Percentiles rank a stretch among this genome's conserved stretches.
phyloP scores from a whole-genome alignment of 2,329 filamentous ascomycete species.

The Bretziella fagacearum region DNA sequence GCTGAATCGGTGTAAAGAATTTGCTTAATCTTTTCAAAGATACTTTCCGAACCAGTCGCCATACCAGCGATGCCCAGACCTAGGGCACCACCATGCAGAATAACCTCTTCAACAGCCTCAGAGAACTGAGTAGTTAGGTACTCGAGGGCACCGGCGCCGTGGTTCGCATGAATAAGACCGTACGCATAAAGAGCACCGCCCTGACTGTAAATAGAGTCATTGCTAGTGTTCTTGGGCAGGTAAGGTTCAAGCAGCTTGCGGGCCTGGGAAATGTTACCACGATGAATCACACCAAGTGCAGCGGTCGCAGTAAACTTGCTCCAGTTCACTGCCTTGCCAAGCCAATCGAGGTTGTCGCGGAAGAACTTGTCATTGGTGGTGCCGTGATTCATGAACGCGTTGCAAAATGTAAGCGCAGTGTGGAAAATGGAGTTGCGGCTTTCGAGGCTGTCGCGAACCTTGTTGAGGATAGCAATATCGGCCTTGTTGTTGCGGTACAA shows the following conservation, averaged over 20 bases:
- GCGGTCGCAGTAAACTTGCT: constrained; percentile 97
- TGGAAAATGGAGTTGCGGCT: constrained; percentile 97
- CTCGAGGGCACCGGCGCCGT: constrained; percentile 74
- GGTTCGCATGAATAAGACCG: constrained; percentile 92
- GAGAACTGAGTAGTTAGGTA: constrained; percentile 63
- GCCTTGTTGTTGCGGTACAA: constrained; percentile 90
- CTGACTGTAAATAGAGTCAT: constrained; percentile 86
- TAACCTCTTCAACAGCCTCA: constrained; percentile 70
- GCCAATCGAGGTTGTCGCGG: constrained; percentile 92
- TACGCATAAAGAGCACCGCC: constrained; percentile 92
- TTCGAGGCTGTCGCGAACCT: constrained; percentile 87
- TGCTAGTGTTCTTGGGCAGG: constrained; percentile 59
- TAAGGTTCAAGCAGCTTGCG: constrained; percentile 90
- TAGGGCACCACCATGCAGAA: constrained; percentile 89
- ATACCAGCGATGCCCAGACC: constrained; percentile 94
- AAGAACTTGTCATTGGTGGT: constrained; percentile 98
- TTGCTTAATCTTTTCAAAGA: constrained; percentile 79
- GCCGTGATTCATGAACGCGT: constrained; percentile 98
- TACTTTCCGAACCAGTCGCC: constrained; percentile 79
- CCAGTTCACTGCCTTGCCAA: constrained; percentile 98
- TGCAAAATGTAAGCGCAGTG: constrained; percentile 90
- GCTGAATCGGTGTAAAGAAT: constrained; percentile 89
- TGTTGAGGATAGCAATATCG: constrained; percentile 83
- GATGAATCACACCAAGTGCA: constrained; percentile 88
- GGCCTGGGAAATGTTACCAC: constrained; percentile 84